These are phyloP conservation scores for Aspergillus amoenus DNA, from an alignment of 2,329 filamentous ascomycete genomes.

Conservation along the genomic window DNA sequence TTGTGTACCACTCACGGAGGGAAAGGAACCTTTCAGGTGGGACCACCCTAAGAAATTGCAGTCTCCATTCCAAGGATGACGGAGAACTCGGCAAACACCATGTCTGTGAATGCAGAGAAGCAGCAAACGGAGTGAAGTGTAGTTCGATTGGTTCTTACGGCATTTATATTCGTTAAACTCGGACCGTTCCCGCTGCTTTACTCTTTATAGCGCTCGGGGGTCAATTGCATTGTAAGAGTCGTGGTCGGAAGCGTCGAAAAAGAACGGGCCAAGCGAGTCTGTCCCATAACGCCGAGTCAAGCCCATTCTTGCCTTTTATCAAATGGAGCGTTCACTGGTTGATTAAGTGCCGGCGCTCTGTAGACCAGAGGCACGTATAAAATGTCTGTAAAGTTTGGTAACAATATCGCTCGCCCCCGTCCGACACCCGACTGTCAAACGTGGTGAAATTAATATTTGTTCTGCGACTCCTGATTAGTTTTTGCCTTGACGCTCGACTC, in stretches of 20 bases:
- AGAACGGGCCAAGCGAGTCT: constrained; percentile 20
- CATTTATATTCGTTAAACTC: neutral
- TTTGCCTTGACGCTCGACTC: neutral
- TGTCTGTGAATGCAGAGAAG: neutral
- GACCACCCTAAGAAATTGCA: constrained; percentile 3
- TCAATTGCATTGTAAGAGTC: constrained; percentile 7
- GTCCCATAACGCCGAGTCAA: constrained; percentile 3
- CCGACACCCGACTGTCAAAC: neutral
- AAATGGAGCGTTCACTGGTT: neutral
- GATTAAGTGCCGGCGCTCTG: no score
- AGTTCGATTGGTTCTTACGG: neutral
- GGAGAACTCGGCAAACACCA: neutral
- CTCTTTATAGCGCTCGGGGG: neutral
- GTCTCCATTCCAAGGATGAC: constrained; percentile 1
- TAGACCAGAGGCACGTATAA: no score
- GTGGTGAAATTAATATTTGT: neutral
- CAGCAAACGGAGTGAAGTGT: neutral
- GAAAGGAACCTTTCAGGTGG: constrained; percentile 2
- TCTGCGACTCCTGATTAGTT: neutral
- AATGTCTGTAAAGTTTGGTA: no score
- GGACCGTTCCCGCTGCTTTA: neutral
- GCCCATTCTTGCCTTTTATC: neutral
- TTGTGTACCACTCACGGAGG: constrained; percentile 8
- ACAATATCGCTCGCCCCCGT: no score
- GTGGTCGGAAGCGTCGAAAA: neutral